Base-by-base conservation (phyloP, 768 basidiomycete species). In the Auriculariales sp. region DNA sequence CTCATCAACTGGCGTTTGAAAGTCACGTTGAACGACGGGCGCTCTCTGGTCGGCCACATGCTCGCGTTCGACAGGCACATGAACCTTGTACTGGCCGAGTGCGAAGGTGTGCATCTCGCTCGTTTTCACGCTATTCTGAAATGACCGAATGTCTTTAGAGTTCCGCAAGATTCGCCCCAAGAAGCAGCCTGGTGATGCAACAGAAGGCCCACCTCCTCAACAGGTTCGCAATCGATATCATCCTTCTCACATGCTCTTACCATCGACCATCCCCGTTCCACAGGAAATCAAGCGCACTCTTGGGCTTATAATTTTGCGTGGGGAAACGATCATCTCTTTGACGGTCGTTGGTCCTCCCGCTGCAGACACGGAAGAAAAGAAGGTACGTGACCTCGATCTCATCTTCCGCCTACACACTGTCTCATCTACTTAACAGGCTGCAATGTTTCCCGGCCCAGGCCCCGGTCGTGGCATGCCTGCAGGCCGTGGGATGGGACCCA, bases 41-140 rank as follows among this genome's bases (percentile, higher is more conserved):
- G 95, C 65, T 78, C 86, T 50, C 71, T 98, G 59, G 90, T 88
- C 42, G 95, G 95, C 34, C 95, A 98, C 70, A 95, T 98, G 89
- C 84, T 99, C 64, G 95, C 95, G 48, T 99, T 97, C 64, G 95
- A 99, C 71, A 83, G 88, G 61, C 95, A 99, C 68, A 99, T 98
- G 95, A 99, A 99, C 69, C 74, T 99, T 58, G 95, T 99, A 39
- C 70, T 99, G 49, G 92, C 94, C 14, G 95, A 98, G 58, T 97
- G 93, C 62, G 95, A 99, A 66, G n/a, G n/a, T n/a, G n/a, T n/a
- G n/a, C n/a, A n/a, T n/a, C n/a, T n/a, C n/a, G n/a, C n/a, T n/a
- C n/a, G n/a, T n/a, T n/a, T n/a, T n/a, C n/a, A n/a, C n/a, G n/a
- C n/a, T n/a, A n/a, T n/a, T n/a, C n/a, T n/a, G n/a, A n/a, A n/a